A percentile compares a stretch with the other conserved stretches of the same genome.
phyloP scores from a whole-genome alignment of 495 filamentous ascomycete genomes.

The Sphaerosporella brunnea region DNA sequence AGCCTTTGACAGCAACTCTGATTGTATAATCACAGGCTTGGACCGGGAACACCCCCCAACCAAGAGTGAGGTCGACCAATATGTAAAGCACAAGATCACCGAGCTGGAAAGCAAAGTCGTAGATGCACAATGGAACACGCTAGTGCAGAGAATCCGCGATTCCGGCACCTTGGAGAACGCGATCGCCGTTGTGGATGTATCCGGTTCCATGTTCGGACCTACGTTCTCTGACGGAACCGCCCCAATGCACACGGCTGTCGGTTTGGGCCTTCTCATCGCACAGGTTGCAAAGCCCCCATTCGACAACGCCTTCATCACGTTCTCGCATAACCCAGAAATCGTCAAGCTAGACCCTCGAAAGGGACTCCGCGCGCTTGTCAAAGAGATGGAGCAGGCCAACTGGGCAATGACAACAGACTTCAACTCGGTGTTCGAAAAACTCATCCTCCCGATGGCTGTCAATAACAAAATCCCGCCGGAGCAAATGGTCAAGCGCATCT shows the following conservation, averaged over 20 bases:
- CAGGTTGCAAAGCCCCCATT: slow-evolving; percentile 31
- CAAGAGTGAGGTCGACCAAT: not conserved
- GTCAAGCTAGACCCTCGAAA: slow-evolving; percentile 24
- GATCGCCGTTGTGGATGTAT: slow-evolving; percentile 34
- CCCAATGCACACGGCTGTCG: slow-evolving; percentile 33
- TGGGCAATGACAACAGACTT: slow-evolving; percentile 32
- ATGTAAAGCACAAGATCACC: slow-evolving; percentile 2
- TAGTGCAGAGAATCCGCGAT: slow-evolving; percentile 33
- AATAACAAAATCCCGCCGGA: slow-evolving; percentile 27
- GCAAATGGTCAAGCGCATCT: slow-evolving; percentile 35
- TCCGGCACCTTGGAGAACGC: slow-evolving; percentile 29
- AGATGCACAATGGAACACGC: slow-evolving; percentile 32
- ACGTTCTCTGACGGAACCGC: slow-evolving; percentile 28
- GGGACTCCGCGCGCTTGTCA: slow-evolving; percentile 26
- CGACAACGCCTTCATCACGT: slow-evolving; percentile 32
- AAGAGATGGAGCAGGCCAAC: slow-evolving; percentile 9
- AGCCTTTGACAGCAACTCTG: not conserved
- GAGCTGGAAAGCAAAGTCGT: slow-evolving; percentile 20
- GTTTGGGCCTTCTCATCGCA: slow-evolving; percentile 32
- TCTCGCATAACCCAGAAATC: slow-evolving; percentile 25
- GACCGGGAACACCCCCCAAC: not conserved
- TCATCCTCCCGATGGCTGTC: slow-evolving; percentile 33
- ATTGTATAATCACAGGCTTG: not conserved
- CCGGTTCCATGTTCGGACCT: slow-evolving; percentile 29
- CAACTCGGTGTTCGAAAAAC: slow-evolving; percentile 29